These are phyloP conservation scores for Alternaria panax DNA, from an alignment of 2,329 filamentous ascomycete genomes.

Conservation along the genomic window DNA sequence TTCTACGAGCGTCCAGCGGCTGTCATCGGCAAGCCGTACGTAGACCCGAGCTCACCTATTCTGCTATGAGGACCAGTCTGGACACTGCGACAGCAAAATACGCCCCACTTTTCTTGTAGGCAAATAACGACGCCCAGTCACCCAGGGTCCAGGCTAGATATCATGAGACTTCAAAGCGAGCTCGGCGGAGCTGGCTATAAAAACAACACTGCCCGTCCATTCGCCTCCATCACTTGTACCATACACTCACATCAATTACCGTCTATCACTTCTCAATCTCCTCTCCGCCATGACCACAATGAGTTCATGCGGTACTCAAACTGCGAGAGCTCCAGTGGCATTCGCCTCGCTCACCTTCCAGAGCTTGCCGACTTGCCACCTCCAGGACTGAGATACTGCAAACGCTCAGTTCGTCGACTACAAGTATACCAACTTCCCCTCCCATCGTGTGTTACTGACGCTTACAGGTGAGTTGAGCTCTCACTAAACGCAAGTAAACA, in stretches of 20 bases:
- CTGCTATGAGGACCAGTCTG: constrained; percentile 15
- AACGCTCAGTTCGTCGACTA: neutral
- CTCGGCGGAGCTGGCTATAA: constrained; percentile 2
- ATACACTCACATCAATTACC: neutral
- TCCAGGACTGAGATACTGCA: neutral
- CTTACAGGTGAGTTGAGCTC: too few species aligned
- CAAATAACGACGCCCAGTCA: neutral
- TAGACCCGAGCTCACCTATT: constrained; percentile 15
- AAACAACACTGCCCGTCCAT: constrained; percentile 4
- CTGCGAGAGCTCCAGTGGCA: neutral
- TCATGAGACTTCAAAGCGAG: neutral
- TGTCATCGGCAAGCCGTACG: too few species aligned
- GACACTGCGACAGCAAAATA: constrained; percentile 11
- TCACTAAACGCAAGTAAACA: neutral
- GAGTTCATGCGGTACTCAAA: neutral
- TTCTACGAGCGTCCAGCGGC: too few species aligned
- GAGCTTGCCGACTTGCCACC: neutral
- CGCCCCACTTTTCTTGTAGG: constrained; percentile 6
- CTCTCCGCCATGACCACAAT: too few species aligned
- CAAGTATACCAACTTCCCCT: neutral
- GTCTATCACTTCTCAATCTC: neutral
- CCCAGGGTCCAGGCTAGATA: neutral
- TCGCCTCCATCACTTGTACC: constrained; percentile 4
- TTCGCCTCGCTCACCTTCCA: neutral
- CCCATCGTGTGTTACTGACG: neutral